Percentiles rank a stretch among this genome's conserved stretches.
Conservation (phyloP, 2,329 filamentous ascomycete genomes). For the Aspergillus hiratsukae region DNA sequence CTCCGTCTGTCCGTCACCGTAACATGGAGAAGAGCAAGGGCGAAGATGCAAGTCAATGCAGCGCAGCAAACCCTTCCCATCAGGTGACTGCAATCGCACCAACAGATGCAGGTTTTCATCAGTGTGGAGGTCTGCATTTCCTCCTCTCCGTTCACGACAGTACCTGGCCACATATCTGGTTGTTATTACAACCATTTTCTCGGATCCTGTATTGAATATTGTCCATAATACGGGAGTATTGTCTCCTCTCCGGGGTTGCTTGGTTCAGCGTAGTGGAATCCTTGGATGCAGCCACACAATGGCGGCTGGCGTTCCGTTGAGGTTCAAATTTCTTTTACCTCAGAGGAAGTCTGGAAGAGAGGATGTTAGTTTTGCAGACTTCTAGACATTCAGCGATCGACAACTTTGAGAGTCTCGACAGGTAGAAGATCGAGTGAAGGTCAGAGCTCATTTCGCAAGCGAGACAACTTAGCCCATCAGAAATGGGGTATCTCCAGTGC, state of each 20-base stretch:
- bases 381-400: neutral
- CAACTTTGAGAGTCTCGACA: neutral
- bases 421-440: neutral
- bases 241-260: neutral
- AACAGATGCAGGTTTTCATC: constrained; percentile 1
- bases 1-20: neutral
- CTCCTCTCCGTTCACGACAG: neutral
- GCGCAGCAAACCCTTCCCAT: constrained; percentile 4
- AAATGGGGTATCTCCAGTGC: too few species aligned
- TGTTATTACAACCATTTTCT: neutral
- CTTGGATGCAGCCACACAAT: neutral
- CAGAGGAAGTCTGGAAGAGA: neutral
- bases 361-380: neutral
- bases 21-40: neutral
- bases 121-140: constrained; percentile 4
- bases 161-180: neutral
- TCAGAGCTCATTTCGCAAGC: neutral
- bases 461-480: neutral
- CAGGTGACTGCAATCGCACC: constrained; percentile 8
- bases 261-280: neutral
- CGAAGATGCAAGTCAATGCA: neutral
- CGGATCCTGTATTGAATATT: constrained; percentile 1
- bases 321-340: neutral
- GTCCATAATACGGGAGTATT: neutral
- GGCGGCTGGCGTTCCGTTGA: neutral